These are phyloP conservation scores for Fistulinella cinereoalba DNA, from an alignment of 1,284 basidiomycete species.

Conservation along the genomic window DNA sequence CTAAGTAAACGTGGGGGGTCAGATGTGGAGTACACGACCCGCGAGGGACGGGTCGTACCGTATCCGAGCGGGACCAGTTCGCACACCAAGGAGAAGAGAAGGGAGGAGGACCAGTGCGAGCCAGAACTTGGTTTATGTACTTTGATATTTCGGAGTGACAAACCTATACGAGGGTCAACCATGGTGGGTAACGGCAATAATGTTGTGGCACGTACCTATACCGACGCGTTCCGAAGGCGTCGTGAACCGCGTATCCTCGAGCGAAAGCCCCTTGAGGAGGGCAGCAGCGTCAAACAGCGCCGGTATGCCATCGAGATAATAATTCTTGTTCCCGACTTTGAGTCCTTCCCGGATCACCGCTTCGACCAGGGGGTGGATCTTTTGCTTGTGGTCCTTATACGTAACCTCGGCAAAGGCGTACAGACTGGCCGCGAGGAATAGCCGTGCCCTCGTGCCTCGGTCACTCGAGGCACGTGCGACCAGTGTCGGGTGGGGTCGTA, in stretches of 20 bases:
- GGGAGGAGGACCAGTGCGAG: conserved; percentile 66
- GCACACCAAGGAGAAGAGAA: conserved; percentile 74
- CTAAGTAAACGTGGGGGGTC: conserved; percentile 33
- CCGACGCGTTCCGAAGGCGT: conserved; percentile 49
- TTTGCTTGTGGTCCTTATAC: conserved; percentile 66
- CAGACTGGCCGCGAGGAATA: conserved; percentile 73
- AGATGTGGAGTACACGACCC: not conserved
- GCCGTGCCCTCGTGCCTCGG: conserved; percentile 48
- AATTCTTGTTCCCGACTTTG: conserved; percentile 80
- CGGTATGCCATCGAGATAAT: conserved; percentile 73
- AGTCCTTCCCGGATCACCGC: conserved; percentile 79
- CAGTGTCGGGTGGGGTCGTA: conserved; percentile 50
- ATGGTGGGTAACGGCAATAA: not conserved
- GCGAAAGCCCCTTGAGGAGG: conserved; percentile 42
- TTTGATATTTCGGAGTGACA: conserved; percentile 61
- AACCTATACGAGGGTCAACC: conserved; percentile 40
- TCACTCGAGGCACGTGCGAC: conserved; percentile 39
- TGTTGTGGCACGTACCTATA: conserved; percentile 64
- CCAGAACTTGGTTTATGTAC: conserved; percentile 66
- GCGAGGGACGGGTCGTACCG: conserved; percentile 37
- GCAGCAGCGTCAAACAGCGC: conserved; percentile 59
- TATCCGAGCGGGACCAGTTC: conserved; percentile 64
- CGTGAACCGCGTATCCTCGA: conserved; percentile 38
- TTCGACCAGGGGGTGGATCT: conserved; percentile 55
- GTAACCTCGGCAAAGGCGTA: conserved; percentile 61